phyloP scores from a whole-genome alignment of 768 basidiomycete genomes.

The Trametopsis cervina region DNA sequence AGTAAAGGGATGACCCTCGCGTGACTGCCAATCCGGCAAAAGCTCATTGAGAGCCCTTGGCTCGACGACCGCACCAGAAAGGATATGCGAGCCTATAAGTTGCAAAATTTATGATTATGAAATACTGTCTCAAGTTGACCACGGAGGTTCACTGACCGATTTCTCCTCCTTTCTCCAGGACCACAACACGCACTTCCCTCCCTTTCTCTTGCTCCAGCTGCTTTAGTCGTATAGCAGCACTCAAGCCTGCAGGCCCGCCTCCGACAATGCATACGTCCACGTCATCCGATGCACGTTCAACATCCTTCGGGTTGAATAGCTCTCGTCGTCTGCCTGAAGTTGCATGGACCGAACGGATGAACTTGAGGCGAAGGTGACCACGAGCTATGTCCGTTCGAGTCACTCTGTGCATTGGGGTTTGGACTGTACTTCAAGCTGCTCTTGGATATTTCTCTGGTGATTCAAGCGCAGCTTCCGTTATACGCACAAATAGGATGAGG shows the following conservation, averaged over 20 bases:
- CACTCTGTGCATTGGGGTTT: neutral
- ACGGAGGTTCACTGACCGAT: slow-evolving; percentile 51
- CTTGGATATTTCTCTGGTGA: no score
- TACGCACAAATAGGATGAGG: no score
- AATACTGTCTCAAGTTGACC: no score
- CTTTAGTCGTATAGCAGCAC: slow-evolving; percentile 93
- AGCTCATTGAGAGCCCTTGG: slow-evolving; percentile 88
- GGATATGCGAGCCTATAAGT: slow-evolving; percentile 79
- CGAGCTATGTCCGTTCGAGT: neutral
- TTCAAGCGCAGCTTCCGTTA: no score
- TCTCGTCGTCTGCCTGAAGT: slow-evolving; percentile 25
- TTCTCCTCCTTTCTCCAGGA: slow-evolving; percentile 93
- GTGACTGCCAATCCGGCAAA: slow-evolving; percentile 73
- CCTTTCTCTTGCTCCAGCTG: slow-evolving; percentile 81
- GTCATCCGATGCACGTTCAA: slow-evolving; percentile 83
- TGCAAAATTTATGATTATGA: neutral
- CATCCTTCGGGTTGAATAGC: slow-evolving; percentile 44
- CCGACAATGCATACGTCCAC: slow-evolving; percentile 98
- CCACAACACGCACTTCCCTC: slow-evolving; percentile 81
- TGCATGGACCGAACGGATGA: slow-evolving; percentile 19
- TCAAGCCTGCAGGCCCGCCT: slow-evolving; percentile 90
- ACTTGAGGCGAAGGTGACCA: neutral
- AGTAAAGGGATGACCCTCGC: slow-evolving; percentile 67
- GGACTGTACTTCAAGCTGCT: no score
- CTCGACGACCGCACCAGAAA: slow-evolving; percentile 94